Evolutionary conservation across 495 filamentous ascomycete genomes (phyloP).

Genomic region (Terfezia claveryi): DNA sequence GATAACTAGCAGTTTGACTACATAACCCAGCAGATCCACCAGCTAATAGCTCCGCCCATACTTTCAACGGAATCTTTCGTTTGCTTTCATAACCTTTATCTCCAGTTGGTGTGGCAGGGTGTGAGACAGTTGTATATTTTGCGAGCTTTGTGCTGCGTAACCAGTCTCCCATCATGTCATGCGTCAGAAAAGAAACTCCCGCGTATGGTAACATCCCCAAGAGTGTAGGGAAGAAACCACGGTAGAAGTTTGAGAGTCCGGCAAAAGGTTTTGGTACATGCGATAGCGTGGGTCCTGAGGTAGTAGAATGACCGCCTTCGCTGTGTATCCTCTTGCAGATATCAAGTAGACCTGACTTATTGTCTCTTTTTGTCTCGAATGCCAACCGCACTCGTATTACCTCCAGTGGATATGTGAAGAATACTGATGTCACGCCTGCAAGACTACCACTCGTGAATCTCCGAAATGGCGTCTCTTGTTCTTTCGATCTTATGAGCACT

Average conservation of each 20-base stretch:
- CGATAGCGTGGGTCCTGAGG: constrained; percentile 7
- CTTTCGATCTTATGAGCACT: constrained; percentile 40
- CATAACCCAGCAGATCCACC: constrained; percentile 71
- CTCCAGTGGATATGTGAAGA: constrained; percentile 88
- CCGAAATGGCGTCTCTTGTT: constrained; percentile 60
- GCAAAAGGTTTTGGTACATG: not conserved
- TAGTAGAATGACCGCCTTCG: constrained; percentile 24
- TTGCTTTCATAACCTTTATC: constrained; percentile 6
- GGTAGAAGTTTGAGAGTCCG: constrained; percentile 78
- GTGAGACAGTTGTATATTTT: constrained; percentile 38
- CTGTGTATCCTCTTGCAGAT: constrained; percentile 70
- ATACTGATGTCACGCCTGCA: constrained; percentile 74
- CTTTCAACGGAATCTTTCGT: constrained; percentile 28
- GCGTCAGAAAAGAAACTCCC: constrained; percentile 88
- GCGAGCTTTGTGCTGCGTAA: constrained; percentile 45
- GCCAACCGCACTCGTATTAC: constrained; percentile 79
- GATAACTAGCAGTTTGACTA: constrained; percentile 80
- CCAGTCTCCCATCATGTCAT: constrained; percentile 66
- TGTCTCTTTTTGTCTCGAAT: constrained; percentile 61
- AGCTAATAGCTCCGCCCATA: constrained; percentile 64
- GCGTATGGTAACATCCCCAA: constrained; percentile 92
- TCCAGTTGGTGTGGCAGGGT: constrained; percentile 14
- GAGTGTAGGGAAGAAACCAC: constrained; percentile 74
- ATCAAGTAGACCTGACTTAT: constrained; percentile 38
- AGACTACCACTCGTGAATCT: constrained; percentile 56